A percentile compares a stretch with the other conserved stretches of the same genome.
Evolutionary conservation across 345 rosid genomes (phyloP).

Genomic region (Psidium guajava): DNA sequence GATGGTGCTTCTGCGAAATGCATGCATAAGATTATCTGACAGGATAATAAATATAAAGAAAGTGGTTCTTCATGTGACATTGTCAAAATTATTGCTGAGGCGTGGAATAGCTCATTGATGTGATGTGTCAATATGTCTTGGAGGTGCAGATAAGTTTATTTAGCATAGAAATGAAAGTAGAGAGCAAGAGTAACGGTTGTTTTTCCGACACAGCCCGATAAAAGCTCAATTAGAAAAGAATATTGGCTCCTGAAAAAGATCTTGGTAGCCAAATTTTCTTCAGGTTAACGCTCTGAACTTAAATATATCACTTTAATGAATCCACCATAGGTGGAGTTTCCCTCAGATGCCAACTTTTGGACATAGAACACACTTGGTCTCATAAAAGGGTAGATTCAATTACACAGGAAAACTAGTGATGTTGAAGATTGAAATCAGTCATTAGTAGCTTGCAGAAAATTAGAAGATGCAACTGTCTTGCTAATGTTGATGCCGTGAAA

Average conservation of each 20-base stretch:
- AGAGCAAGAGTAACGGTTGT: not conserved
- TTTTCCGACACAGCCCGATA: not conserved
- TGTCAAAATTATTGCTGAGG: not conserved
- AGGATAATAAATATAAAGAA: not conserved
- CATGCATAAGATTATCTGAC: not conserved
- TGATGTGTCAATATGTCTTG: not conserved
- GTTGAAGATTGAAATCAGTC: not conserved
- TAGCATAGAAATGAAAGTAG: not conserved
- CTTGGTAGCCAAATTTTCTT: not conserved
- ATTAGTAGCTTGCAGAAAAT: not conserved
- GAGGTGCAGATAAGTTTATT: not conserved
- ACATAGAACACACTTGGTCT: not conserved
- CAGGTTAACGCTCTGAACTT: not conserved
- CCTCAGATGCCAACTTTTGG: not conserved
- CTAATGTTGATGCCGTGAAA: not conserved
- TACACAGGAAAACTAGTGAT: not conserved
- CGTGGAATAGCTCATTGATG: not conserved
- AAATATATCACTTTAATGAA: not conserved
- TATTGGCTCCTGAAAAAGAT: not conserved
- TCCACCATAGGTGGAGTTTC: not conserved
- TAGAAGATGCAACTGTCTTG: not conserved
- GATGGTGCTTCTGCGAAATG: constrained; percentile 28
- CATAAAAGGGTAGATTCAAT: not conserved
- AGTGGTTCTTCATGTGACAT: not conserved
- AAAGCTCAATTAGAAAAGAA: not conserved